These are phyloP conservation scores for Anisodus tanguticus DNA, from an alignment of 257 asterid genomes.

Conservation along the genomic window DNA sequence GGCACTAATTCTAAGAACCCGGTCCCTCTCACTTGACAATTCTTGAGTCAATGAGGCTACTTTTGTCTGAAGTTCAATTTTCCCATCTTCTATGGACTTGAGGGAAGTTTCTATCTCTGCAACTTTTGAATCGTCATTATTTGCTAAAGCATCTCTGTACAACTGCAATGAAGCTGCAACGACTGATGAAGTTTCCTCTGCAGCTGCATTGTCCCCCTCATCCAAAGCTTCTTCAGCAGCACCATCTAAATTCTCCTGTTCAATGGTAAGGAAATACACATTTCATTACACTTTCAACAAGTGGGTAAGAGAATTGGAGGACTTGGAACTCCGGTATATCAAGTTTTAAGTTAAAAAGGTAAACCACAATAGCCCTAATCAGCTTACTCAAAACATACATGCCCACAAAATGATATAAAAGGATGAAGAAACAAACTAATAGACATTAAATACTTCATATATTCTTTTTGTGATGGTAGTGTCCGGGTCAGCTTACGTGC, in stretches of 20 bases:
- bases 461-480: background rate
- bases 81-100: slow-evolving; percentile 69
- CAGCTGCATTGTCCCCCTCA: slow-evolving; percentile 48
- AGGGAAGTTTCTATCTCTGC: slow-evolving; percentile 67
- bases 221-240: slow-evolving; percentile 43
- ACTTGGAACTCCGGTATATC: background rate
- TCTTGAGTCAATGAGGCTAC: slow-evolving; percentile 62
- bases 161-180: slow-evolving; percentile 55
- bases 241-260: slow-evolving; percentile 55
- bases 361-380: slow-evolving; percentile 14
- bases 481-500: background rate
- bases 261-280: slow-evolving; percentile 27
- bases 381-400: background rate
- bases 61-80: slow-evolving; percentile 55
- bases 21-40: slow-evolving; percentile 59
- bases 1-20: slow-evolving; percentile 79
- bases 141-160: slow-evolving; percentile 74
- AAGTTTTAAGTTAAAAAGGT: background rate
- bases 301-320: background rate
- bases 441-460: background rate
- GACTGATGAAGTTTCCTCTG: slow-evolving; percentile 53
- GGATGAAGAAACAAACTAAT: background rate
- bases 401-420: background rate
- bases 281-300: background rate
- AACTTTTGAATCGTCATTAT: slow-evolving; percentile 59